Base-by-base conservation (phyloP, 352 stramenopile species). In the Peronospora tabacina region DNA sequence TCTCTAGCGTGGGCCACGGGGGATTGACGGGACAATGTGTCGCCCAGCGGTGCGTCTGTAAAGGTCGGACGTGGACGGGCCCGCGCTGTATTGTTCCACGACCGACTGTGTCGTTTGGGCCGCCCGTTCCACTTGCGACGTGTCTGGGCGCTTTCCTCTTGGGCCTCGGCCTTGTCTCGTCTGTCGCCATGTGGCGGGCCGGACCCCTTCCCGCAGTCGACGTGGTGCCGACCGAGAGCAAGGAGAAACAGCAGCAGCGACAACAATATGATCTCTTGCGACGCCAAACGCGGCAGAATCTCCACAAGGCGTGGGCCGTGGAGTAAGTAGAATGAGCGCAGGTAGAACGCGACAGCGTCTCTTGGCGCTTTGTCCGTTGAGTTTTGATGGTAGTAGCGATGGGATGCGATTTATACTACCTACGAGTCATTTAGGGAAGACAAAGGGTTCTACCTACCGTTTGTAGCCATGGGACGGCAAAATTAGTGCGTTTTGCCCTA, bases 21-120 rank as follows among this genome's bases (percentile, higher is more conserved):
- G n/a, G n/a, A 2, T 41, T 60, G 19, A 70, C 57, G 2, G 72
- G 72, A 13, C 55, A 35, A 45, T 84, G 73, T 37, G 20, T 72
- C n/a, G 74, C 74, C 6, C 41, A 46, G 5, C 63, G 66, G 5
- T 84, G 73, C 37, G 58, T 63, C 32, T 84, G 73, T 15, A 33
- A 49, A 0, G 59, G 58, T 26, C 32, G 17, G 0, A 60, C 64
- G 3, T 85, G 72, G 72, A 61, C 56, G 4, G 72, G 72, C 3
- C 72, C 72, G 22, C 72, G 72, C 10, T 83, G 72, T 42, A 75
- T 75, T n/a, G 28, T 58, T 0, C 62, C 62, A 0, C 58, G 40
- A 20, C 22, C 43, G 3, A 58, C 34, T 12, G 45, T 50, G 0
- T 63, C 58, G 0, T 71, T 68, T 19, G 58, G 62, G 5, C 62